Base-by-base conservation (phyloP, 176 grass and related monocot species). In the Zizania latifolia region DNA sequence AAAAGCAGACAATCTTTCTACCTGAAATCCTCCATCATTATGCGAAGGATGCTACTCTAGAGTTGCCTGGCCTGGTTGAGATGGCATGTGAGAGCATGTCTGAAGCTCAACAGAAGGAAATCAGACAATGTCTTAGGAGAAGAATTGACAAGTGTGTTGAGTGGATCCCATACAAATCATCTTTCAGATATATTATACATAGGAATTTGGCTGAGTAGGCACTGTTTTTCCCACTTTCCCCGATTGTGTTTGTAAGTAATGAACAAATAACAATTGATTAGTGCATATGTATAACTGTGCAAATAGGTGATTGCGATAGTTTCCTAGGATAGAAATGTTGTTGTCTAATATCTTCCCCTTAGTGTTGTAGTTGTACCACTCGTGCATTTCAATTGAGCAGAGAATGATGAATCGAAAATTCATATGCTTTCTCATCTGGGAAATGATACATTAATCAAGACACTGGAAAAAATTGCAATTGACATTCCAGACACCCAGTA, bases 181-280 rank as follows among this genome's bases (percentile, higher is more conserved):
- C 89, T 58, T 95, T 95, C 77, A 86, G 79, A 89, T 99, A 99
- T 62, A 78, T 78, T 85, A 80, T 99, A 63, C 92, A 99, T 79
- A 88, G 58, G 58, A 89, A 77, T 88, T 88, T 99, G 86, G 91
- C 80, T 21, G 62, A 85, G 60, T 81, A 86, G 78, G 54, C 24
- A 64, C 17, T 54, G 8, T 22, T 75, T 23, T 80, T 72, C 78
- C 44, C 22, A 36, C 21, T 55, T 68, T 62, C 16, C 26, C 68
- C 17, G 55, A 43, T 34, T 65, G 57, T 77, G 75, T 16, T 45
- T 84, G 85, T 67, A 77, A 61, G 19, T 80, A 51, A 64, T 51
- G 67, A 58, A 81, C 10, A 36, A 71, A 74, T 13, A 37, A 46
- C 30, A 71, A 45, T 61, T 43, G 27, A 30, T 45, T 77, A 2